Percentiles rank a stretch among this genome's conserved stretches.
These are phyloP conservation scores for Hypoxylon lienhwacheense DNA, from an alignment of 495 filamentous ascomycete species.

Conservation along the genomic window DNA sequence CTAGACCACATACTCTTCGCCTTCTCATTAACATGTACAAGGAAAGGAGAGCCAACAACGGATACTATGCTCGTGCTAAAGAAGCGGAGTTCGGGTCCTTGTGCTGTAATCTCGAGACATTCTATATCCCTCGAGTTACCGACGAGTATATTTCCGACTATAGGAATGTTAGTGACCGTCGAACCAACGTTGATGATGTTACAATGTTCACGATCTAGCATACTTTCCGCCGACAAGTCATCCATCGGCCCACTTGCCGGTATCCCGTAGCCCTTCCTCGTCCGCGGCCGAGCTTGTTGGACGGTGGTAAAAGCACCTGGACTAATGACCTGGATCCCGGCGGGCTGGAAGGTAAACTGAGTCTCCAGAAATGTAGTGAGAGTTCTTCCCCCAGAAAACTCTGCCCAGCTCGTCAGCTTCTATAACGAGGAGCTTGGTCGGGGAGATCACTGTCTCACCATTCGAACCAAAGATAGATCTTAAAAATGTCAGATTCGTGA, in stretches of 20 bases:
- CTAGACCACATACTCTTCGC: conserved; percentile 53
- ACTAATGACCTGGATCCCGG: conserved; percentile 60
- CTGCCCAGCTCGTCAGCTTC: conserved; percentile 3
- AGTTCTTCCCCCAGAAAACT: conserved; percentile 14
- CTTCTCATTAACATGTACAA: conserved; percentile 50
- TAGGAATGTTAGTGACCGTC: conserved; percentile 26
- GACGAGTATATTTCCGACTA: conserved; percentile 60
- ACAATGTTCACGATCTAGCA: background rate
- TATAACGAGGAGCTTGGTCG: background rate
- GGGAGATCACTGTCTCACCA: background rate
- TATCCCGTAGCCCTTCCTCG: conserved; percentile 55
- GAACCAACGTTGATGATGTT: background rate
- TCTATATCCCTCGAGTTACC: conserved; percentile 57
- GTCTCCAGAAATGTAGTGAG: conserved; percentile 27
- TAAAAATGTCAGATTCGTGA: conserved; percentile 61
- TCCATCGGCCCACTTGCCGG: conserved; percentile 60
- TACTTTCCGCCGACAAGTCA: conserved; percentile 44
- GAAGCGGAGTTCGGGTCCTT: conserved; percentile 61
- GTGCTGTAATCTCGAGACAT: conserved; percentile 61
- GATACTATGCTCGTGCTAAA: conserved; percentile 52
- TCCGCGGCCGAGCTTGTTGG: conserved; percentile 61
- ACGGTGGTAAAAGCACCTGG: conserved; percentile 60
- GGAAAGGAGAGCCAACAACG: conserved; percentile 57
- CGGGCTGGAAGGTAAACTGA: conserved; percentile 52
- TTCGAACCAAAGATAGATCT: conserved; percentile 47